These are phyloP conservation scores for Lactarius trivialis DNA, from an alignment of 768 basidiomycete genomes.

Conservation along the genomic window DNA sequence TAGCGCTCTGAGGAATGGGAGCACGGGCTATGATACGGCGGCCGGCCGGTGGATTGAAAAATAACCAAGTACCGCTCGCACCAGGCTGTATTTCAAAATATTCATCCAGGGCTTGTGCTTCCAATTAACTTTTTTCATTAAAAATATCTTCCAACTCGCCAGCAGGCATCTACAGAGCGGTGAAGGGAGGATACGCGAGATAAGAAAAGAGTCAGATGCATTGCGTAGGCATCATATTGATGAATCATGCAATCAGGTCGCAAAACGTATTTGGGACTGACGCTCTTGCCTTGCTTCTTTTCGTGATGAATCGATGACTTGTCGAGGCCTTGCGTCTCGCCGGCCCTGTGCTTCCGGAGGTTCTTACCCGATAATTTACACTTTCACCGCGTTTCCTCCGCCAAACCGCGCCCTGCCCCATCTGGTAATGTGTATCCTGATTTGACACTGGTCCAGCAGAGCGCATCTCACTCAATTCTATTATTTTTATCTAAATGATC, in stretches of 20 bases:
- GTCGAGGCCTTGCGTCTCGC: neutral
- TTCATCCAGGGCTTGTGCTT: neutral
- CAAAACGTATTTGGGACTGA: neutral
- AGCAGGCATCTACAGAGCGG: neutral
- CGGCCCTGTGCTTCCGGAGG: neutral
- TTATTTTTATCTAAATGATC: neutral
- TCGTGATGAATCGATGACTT: neutral
- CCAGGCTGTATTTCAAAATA: neutral
- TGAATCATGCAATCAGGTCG: neutral
- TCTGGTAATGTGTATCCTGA: neutral
- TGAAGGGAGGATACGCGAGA: neutral
- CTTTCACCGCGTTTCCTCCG: conserved; percentile 10
- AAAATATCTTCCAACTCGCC: neutral
- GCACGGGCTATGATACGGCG: neutral
- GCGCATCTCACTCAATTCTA: neutral
- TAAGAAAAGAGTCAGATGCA: neutral
- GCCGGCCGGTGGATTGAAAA: neutral
- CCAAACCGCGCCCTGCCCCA: neutral
- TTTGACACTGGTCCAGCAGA: neutral
- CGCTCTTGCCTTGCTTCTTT: conserved; percentile 1
- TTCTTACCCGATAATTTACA: neutral
- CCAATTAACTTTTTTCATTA: neutral
- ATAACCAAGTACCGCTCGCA: neutral
- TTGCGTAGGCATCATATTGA: neutral
- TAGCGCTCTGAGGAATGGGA: neutral